These are phyloP conservation scores for Hypoxylon sp. DNA, from an alignment of 2,329 filamentous ascomycete species.

Conservation along the genomic window DNA sequence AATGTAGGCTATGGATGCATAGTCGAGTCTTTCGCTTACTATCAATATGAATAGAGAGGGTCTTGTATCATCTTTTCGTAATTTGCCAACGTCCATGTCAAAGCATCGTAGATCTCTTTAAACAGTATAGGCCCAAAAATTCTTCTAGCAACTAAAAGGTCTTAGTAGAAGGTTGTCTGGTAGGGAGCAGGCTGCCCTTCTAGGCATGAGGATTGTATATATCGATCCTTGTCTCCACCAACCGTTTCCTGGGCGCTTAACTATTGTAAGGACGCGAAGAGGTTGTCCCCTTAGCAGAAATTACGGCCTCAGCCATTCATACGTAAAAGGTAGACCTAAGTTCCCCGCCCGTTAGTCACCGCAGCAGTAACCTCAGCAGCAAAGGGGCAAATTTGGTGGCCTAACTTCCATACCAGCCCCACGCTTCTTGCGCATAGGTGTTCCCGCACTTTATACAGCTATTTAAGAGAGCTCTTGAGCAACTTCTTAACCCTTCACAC, in stretches of 20 bases:
- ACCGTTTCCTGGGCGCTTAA: neutral
- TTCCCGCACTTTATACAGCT: neutral
- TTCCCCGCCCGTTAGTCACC: neutral
- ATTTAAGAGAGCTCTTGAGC: neutral
- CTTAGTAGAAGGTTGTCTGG: neutral
- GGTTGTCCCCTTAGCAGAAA: neutral
- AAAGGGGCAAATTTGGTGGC: neutral
- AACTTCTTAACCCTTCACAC: neutral
- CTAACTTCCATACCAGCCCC: neutral
- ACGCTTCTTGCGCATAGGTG: neutral
- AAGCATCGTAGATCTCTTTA: neutral
- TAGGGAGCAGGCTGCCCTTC: neutral
- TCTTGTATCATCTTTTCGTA: neutral
- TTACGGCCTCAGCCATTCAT: neutral
- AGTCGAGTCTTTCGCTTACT: neutral
- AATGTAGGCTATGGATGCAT: neutral
- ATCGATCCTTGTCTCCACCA: slow-evolving; percentile 1
- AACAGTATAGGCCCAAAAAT: neutral
- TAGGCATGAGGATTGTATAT: neutral
- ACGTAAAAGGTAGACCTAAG: neutral
- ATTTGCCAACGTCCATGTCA: neutral
- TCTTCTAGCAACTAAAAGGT: slow-evolving; percentile 1
- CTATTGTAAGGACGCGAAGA: neutral
- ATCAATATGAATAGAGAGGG: neutral
- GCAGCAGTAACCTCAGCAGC: neutral